Evolutionary conservation across 768 basidiomycete species (phyloP).

Genomic region (Xerocomellus intermedius): DNA sequence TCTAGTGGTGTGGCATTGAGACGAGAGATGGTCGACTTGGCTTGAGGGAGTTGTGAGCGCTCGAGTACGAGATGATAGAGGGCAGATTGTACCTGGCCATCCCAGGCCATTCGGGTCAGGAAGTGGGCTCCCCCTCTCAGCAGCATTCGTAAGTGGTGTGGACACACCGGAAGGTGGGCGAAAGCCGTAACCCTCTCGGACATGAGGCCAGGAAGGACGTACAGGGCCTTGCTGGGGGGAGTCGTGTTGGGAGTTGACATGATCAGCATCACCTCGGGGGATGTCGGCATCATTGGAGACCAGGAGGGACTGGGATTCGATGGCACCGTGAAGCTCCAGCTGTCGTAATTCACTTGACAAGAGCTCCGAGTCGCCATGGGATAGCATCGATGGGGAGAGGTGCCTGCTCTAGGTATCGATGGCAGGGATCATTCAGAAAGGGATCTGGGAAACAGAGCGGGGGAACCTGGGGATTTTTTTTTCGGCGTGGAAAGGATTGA

Average conservation of each 20-base stretch:
- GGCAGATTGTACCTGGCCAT: slow-evolving; percentile 71
- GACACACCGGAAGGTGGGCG: slow-evolving; percentile 64
- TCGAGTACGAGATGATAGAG: slow-evolving; percentile 4
- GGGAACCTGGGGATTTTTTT: no score
- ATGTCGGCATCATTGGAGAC: slow-evolving; percentile 9
- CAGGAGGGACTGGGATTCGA: slow-evolving; percentile 1
- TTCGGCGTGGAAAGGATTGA: not conserved
- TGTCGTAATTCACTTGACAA: slow-evolving; percentile 48
- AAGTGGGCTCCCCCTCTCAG: slow-evolving; percentile 34
- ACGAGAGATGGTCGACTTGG: slow-evolving; percentile 86
- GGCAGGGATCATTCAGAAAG: not conserved
- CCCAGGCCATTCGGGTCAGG: slow-evolving; percentile 74
- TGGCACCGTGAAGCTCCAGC: slow-evolving; percentile 37
- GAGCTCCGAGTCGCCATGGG: slow-evolving; percentile 34
- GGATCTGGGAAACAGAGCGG: not conserved
- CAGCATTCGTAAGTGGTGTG: slow-evolving; percentile 49
- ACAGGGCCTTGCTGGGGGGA: slow-evolving; percentile 14
- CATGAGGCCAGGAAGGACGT: slow-evolving; percentile 34
- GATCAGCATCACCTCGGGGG: not conserved
- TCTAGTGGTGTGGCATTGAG: slow-evolving; percentile 79
- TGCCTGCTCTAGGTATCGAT: no score
- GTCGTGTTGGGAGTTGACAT: slow-evolving; percentile 6
- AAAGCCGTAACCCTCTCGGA: slow-evolving; percentile 82
- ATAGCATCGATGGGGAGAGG: slow-evolving; percentile 4
- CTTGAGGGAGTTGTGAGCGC: slow-evolving; percentile 39